Conservation (phyloP, 129 eudicot species). For the Calendula officinalis region DNA sequence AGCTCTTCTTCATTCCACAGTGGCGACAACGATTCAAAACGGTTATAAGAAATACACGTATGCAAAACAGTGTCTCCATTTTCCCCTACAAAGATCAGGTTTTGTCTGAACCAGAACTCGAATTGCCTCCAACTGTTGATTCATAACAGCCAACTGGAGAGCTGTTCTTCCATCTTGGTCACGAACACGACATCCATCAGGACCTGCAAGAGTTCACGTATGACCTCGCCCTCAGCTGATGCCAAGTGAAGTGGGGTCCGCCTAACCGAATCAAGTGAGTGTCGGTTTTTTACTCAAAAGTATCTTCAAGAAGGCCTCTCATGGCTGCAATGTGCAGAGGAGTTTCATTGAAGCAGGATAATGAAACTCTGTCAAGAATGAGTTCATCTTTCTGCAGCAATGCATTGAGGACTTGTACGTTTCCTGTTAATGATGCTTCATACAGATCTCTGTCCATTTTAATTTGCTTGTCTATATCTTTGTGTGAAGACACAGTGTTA, state of each 20-base stretch:
- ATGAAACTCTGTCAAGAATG: conserved; percentile 30
- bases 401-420: conserved; percentile 23
- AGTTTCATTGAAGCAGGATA: conserved; percentile 19
- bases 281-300: conserved; percentile 17
- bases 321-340: conserved; percentile 32
- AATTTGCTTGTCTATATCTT: not conserved
- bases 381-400: conserved; percentile 21
- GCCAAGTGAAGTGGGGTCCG: conserved; percentile 34
- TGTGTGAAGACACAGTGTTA: not conserved
- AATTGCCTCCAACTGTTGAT: conserved; percentile 20
- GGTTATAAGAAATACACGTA: conserved; percentile 10
- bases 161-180: conserved; percentile 31
- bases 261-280: conserved; percentile 19
- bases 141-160: conserved; percentile 25
- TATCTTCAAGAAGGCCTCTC: conserved; percentile 21
- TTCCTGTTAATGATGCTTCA: conserved; percentile 30
- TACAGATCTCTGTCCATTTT: conserved; percentile 25
- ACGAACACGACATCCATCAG: conserved; percentile 11
- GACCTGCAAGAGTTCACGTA: conserved; percentile 17
- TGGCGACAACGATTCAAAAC: conserved; percentile 26
- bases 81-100: conserved; percentile 21
- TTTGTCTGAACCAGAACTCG: not conserved
- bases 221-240: conserved; percentile 18
- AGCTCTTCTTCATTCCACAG: conserved; percentile 28
- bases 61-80: conserved; percentile 27